Base-by-base conservation (phyloP, 2,329 filamentous ascomycete species). In the Scedosporium aurantiacum region DNA sequence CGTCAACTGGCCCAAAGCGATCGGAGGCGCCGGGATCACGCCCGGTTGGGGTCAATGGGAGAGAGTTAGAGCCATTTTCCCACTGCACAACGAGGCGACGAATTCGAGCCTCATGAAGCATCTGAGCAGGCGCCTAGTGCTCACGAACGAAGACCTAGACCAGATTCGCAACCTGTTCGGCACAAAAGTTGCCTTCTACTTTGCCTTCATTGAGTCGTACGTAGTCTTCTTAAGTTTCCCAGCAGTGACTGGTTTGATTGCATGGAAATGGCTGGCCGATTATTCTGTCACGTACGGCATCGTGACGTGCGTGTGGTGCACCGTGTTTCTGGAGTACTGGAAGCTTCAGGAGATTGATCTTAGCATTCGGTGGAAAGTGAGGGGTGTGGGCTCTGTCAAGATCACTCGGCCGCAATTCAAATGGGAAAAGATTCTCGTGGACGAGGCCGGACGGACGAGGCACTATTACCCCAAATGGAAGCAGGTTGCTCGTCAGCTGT, bases 191-290 rank as follows among this genome's bases (percentile, higher is more conserved):
- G 89, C 87, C 2, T 91, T 89, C 68, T 92, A 92, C 72, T 92
- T 90, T 69, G 88, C 88, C n/a, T 92, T 91, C 66, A 87, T 89
- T 25, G 88, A 91, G 67, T 84, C 82, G 14, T 92, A 92, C 69
- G 86, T 89, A 63, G 75, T 81, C 41, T 90, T 91, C 67, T 76
- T 92, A 18, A 73, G 84, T 3, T 87, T 90, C 60, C 88, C 88
- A 0, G 87, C 89, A 6, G 76, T 77, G 2, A 85, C 88, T 28
- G 89, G 89, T 1, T 72, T 87, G n/a, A 71, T 83, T 1, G 82
- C 85, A 14, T 91, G 87, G 86, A 71, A 85, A 1, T 80, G 88
- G 63, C 74, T 90, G 0, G 84, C 87, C 8, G 80, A 83, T 28
- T 91, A 89, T 73, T 91, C 89, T 0, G 78, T 86, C 14, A 71